Evolutionary conservation across 163 green algal genomes (phyloP).

Genomic region (Trebouxiophyceae sp.): DNA sequence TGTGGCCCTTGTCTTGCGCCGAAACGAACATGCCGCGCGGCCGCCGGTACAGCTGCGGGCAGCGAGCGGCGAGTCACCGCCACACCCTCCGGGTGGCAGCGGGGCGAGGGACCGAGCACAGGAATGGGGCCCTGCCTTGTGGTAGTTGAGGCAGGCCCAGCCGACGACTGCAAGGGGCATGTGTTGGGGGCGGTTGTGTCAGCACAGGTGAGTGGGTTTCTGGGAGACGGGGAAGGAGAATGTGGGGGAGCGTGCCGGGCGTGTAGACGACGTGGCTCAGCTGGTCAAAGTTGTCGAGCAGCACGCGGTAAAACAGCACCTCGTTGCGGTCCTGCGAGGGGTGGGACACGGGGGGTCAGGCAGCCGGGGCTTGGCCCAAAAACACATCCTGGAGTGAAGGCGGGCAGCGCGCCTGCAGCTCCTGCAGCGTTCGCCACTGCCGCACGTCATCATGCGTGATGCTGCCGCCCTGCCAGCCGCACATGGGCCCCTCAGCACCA

Average conservation of each 20-base stretch:
- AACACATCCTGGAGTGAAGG: no score
- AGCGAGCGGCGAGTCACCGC: no score
- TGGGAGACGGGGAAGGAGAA: no score
- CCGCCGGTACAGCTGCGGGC: conserved; percentile 58
- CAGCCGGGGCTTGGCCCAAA: no score
- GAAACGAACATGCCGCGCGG: conserved; percentile 86
- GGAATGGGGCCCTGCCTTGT: no score
- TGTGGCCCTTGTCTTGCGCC: conserved; percentile 69
- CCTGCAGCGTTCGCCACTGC: conserved; percentile 69
- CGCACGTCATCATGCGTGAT: conserved; percentile 68
- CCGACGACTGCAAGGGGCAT: conserved; percentile 38
- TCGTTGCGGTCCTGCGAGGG: conserved; percentile 65
- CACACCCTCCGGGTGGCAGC: no score
- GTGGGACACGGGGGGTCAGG: no score
- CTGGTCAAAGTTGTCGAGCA: conserved; percentile 62
- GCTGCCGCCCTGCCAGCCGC: conserved; percentile 38
- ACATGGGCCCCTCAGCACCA: no score
- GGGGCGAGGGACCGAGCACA: no score
- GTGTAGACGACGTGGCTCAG: conserved; percentile 51
- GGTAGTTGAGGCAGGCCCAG: conserved; percentile 63
- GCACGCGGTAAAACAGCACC: conserved; percentile 67
- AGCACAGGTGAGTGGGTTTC: no score
- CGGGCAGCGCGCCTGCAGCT: conserved; percentile 68
- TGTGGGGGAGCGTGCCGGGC: no score
- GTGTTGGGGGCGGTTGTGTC: no score